phyloP scores from a whole-genome alignment of 148 eudicot genomes.

The Cornus suecica region DNA sequence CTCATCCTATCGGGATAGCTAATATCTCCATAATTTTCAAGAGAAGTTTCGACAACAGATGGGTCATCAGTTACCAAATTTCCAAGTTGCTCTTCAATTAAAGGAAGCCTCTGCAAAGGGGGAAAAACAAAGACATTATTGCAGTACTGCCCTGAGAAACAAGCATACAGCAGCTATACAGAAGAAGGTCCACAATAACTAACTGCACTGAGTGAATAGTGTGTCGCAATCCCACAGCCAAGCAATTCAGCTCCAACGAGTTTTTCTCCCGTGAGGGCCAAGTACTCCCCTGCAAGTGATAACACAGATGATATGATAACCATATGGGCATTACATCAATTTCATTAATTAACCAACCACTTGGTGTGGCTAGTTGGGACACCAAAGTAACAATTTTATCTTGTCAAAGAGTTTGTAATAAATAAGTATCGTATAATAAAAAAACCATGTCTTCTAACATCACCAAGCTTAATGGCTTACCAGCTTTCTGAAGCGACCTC shows the following conservation, averaged over 20 bases:
- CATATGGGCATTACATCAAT: background rate
- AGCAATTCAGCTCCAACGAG: slow-evolving; percentile 86
- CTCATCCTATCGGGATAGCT: slow-evolving; percentile 67
- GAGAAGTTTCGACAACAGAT: slow-evolving; percentile 65
- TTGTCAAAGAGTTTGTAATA: background rate
- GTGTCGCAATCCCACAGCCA: slow-evolving; percentile 93
- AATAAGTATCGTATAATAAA: background rate
- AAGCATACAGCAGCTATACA: background rate
- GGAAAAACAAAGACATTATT: background rate
- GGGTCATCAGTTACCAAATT: slow-evolving; percentile 76
- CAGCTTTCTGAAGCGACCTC: background rate
- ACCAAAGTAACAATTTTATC: background rate
- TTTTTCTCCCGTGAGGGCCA: slow-evolving; percentile 75
- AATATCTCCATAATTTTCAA: slow-evolving; percentile 52
- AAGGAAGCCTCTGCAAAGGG: slow-evolving; percentile 63
- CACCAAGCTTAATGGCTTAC: background rate
- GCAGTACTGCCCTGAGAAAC: background rate
- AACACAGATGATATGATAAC: background rate
- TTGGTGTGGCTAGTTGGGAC: background rate
- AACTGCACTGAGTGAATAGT: slow-evolving; percentile 61
- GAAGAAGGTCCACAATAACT: slow-evolving; percentile 24
- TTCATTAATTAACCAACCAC: background rate
- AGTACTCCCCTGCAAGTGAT: slow-evolving; percentile 67
- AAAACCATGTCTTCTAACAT: background rate
- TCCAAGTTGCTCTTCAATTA: slow-evolving; percentile 68